phyloP scores from a whole-genome alignment of 169 alveolate species.

The Cryptosporidium meleagridis region DNA sequence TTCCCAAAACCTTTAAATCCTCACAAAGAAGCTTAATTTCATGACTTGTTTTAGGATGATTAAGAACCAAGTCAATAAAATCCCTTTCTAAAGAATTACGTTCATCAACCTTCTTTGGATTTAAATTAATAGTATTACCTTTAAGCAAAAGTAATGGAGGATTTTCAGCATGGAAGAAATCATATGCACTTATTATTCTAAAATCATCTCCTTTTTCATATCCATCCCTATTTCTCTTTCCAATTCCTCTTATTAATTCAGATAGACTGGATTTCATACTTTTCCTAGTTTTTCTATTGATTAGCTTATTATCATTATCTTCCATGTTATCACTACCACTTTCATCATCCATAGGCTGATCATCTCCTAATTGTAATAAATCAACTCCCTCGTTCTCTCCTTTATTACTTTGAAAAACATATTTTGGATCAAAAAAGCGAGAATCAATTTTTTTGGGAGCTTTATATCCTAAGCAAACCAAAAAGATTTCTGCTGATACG shows the following conservation, averaged over 20 bases:
- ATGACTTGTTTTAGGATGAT: slow-evolving; percentile 83
- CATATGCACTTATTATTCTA: slow-evolving; percentile 78
- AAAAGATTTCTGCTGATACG: slow-evolving; percentile 98
- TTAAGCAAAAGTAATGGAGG: slow-evolving; percentile 84
- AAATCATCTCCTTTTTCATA: slow-evolving; percentile 88
- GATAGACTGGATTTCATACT: slow-evolving; percentile 77
- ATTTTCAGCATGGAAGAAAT: slow-evolving; percentile 81
- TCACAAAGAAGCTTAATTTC: slow-evolving; percentile 83
- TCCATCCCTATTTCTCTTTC: slow-evolving; percentile 87
- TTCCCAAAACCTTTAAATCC: slow-evolving; percentile 86
- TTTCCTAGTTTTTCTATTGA: slow-evolving; percentile 74
- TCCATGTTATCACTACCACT: slow-evolving; percentile 68
- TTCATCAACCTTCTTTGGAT: slow-evolving; percentile 55
- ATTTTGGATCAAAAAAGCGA: slow-evolving; percentile 94
- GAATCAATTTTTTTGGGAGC: slow-evolving; percentile 95
- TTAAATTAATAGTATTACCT: slow-evolving; percentile 78
- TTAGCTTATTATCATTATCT: slow-evolving; percentile 61
- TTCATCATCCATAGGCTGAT: slow-evolving; percentile 36
- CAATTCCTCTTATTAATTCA: slow-evolving; percentile 82
- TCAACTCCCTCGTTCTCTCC: not conserved
- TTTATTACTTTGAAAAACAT: slow-evolving; percentile 84
- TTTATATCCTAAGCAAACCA: slow-evolving; percentile 94
- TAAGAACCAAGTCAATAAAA: slow-evolving; percentile 65
- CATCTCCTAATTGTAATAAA: not conserved
- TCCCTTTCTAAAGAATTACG: slow-evolving; percentile 71